Percentiles rank a stretch among this genome's conserved stretches.
Evolutionary conservation across 2,329 filamentous ascomycete genomes (phyloP).

Genomic region (Keithomyces neogunnii): DNA sequence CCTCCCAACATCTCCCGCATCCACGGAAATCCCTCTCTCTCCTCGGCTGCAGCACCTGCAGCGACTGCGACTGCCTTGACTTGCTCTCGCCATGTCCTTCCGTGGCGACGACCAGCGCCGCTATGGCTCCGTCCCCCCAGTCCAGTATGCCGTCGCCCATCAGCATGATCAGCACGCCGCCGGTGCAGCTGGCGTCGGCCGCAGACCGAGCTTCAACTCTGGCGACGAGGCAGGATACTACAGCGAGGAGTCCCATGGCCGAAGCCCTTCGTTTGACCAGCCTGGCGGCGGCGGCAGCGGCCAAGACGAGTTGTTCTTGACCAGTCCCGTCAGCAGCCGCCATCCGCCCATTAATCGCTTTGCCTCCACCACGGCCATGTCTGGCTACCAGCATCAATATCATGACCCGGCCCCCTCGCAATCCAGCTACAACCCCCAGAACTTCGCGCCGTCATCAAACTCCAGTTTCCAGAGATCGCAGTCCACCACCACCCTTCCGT

Average conservation of each 20-base stretch:
- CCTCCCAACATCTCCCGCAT: background rate
- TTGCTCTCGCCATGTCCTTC: constrained; percentile 46
- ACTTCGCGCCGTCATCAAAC: constrained; percentile 36
- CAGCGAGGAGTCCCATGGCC: constrained; percentile 19
- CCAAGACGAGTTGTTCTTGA: constrained; percentile 58
- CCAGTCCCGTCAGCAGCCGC: constrained; percentile 28
- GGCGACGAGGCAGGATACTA: constrained; percentile 61
- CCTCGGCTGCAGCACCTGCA: constrained; percentile 1
- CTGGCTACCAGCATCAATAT: constrained; percentile 45
- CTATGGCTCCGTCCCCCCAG: constrained; percentile 58
- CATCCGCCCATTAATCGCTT: constrained; percentile 20
- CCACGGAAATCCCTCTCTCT: background rate
- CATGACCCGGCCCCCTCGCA: constrained; percentile 35
- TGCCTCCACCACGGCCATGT: constrained; percentile 37
- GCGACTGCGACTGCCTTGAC: constrained; percentile 1
- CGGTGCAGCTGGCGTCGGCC: constrained; percentile 22
- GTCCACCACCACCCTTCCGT: constrained; percentile 42
- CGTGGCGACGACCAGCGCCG: constrained; percentile 53
- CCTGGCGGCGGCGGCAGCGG: constrained; percentile 5
- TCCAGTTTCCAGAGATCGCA: constrained; percentile 33
- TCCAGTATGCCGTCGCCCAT: constrained; percentile 50
- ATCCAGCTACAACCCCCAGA: constrained; percentile 62
- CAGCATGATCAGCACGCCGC: constrained; percentile 13
- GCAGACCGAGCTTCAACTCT: constrained; percentile 65
- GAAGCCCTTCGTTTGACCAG: constrained; percentile 3